phyloP scores from a whole-genome alignment of 345 rosid species.

The Carallia brachiata region DNA sequence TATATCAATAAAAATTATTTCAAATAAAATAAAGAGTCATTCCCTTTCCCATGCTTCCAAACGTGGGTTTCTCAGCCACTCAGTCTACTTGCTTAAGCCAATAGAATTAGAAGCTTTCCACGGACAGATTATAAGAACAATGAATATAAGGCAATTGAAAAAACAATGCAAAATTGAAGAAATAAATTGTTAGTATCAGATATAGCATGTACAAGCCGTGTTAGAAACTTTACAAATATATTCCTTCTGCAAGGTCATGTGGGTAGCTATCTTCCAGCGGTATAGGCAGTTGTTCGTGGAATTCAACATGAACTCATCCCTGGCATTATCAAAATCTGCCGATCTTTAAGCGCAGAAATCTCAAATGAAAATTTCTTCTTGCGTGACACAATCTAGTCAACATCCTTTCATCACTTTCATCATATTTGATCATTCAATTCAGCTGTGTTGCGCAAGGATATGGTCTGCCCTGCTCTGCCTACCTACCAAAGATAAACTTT shows the following conservation, averaged over 20 bases:
- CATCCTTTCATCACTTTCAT: neutral
- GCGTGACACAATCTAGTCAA: neutral
- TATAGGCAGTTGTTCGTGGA: neutral
- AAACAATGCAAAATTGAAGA: neutral
- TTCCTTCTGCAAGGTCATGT: conserved; percentile 4
- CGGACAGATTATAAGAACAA: no score
- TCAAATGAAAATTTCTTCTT: neutral
- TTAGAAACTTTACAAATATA: conserved; percentile 25
- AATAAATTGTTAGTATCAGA: conserved; percentile 10
- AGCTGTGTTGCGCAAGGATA: no score
- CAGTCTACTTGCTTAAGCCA: no score
- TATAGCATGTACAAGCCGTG: conserved; percentile 21
- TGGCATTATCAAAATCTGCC: conserved; percentile 6
- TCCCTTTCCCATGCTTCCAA: neutral
- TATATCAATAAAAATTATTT: conserved; percentile 24
- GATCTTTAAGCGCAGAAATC: neutral
- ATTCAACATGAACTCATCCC: neutral
- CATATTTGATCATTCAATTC: neutral
- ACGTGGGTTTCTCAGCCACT: neutral
- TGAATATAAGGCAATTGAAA: neutral
- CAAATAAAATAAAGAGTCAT: neutral
- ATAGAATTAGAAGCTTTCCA: no score
- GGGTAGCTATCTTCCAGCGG: neutral
- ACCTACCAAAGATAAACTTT: no score
- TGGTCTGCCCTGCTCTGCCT: no score